Evolutionary conservation across 2,329 filamentous ascomycete species (phyloP).

Genomic region (Claviceps quebecensis): DNA sequence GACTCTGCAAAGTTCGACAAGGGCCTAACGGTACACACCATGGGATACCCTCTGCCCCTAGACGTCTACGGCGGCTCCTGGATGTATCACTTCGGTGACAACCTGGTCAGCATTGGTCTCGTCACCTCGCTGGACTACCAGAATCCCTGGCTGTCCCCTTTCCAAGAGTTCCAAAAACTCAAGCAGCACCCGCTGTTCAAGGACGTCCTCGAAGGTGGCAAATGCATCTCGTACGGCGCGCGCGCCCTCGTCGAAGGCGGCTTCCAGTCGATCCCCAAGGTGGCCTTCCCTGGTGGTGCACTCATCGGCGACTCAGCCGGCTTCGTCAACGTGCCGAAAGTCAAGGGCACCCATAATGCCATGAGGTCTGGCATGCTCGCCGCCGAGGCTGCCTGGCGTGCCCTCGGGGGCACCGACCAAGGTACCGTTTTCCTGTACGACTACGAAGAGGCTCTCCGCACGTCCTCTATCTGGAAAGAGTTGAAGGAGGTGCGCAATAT

Average conservation of each 20-base stretch:
- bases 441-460: constrained; percentile 79
- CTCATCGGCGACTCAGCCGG: constrained; percentile 93
- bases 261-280: constrained; percentile 95
- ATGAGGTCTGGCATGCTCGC: constrained; percentile 97
- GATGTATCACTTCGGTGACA: constrained; percentile 99
- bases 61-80: constrained; percentile 96
- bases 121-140: constrained; percentile 91
- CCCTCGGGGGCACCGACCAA: constrained; percentile 42
- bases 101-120: constrained; percentile 80
- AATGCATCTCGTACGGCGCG: constrained; percentile 93
- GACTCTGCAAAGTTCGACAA: constrained; percentile 82
- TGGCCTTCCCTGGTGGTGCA: constrained; percentile 88
- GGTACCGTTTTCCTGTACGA: constrained; percentile 83
- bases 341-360: constrained; percentile 95
- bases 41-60: constrained; percentile 80
- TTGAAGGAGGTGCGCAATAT: constrained; percentile 94
- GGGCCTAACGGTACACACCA: constrained; percentile 72
- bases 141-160: constrained; percentile 93
- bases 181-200: constrained; percentile 93
- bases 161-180: constrained; percentile 94
- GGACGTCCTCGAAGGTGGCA: constrained; percentile 79
- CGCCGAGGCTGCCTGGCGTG: constrained; percentile 76
- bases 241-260: constrained; percentile 86
- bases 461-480: constrained; percentile 85
- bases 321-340: constrained; percentile 94